Percentiles rank a stretch among this genome's conserved stretches.
phyloP scores from a whole-genome alignment of 2,329 filamentous ascomycete genomes.

The Diaporthe citrichinensis region DNA sequence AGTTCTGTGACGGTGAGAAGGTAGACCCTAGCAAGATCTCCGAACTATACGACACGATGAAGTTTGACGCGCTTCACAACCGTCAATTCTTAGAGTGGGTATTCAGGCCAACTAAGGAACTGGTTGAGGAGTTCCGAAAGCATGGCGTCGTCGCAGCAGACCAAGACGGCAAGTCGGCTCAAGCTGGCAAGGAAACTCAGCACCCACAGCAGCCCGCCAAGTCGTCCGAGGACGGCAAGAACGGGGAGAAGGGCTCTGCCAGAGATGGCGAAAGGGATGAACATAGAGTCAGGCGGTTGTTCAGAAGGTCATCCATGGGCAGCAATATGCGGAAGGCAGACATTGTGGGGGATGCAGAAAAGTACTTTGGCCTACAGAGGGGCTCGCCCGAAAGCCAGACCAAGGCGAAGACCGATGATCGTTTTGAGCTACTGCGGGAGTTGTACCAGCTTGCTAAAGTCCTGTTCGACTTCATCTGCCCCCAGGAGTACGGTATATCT shows the following conservation, averaged over 20 bases:
- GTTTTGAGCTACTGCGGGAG: constrained; percentile 90
- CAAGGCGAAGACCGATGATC: constrained; percentile 85
- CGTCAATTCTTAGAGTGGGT: constrained; percentile 97
- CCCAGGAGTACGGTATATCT: constrained; percentile 97
- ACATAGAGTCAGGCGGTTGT: constrained; percentile 64
- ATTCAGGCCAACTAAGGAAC: constrained; percentile 86
- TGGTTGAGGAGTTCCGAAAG: constrained; percentile 80
- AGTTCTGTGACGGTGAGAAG: constrained; percentile 97
- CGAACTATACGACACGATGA: constrained; percentile 99
- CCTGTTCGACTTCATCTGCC: constrained; percentile 97
- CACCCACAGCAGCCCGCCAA: constrained; percentile 47
- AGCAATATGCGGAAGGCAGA: constrained; percentile 63
- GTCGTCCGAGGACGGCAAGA: constrained; percentile 54
- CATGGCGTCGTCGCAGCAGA: constrained; percentile 49
- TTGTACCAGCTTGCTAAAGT: constrained; percentile 95
- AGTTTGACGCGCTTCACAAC: constrained; percentile 98
- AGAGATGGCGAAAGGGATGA: constrained; percentile 57
- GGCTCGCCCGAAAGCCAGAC: constrained; percentile 75
- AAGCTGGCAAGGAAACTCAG: constrained; percentile 53
- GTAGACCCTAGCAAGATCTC: constrained; percentile 99
- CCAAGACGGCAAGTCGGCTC: constrained; percentile 50
- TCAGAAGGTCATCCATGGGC: constrained; percentile 73
- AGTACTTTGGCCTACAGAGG: constrained; percentile 93
- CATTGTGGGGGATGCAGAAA: constrained; percentile 72
- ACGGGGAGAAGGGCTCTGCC: constrained; percentile 54